A percentile compares a stretch with the other conserved stretches of the same genome.
phyloP scores from a whole-genome alignment of 768 basidiomycete genomes.

The Obba rivulosa region DNA sequence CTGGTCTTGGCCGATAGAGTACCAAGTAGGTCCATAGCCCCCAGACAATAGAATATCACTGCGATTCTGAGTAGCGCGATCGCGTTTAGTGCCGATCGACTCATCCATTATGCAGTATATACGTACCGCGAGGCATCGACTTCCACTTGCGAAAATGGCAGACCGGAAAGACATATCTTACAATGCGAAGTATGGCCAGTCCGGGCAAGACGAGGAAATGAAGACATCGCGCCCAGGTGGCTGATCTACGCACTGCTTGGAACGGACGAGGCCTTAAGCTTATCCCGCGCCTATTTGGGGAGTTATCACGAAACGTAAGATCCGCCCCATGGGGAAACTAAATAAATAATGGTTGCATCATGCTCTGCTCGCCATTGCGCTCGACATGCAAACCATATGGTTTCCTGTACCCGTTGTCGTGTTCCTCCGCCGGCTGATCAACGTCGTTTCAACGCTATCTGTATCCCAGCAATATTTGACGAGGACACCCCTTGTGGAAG shows the following conservation, averaged over 20 bases:
- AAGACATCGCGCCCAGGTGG: neutral
- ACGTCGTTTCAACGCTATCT: conserved; percentile 64
- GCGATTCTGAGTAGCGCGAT: conserved; percentile 54
- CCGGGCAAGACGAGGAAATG: conserved; percentile 28
- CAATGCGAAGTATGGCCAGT: conserved; percentile 61
- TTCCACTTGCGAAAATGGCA: conserved; percentile 65
- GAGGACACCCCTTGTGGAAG: neutral
- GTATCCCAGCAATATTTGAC: conserved; percentile 56
- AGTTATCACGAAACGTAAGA: too few relatives aligned
- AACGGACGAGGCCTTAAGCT: too few relatives aligned
- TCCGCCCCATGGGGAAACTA: too few relatives aligned
- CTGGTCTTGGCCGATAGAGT: conserved; percentile 40
- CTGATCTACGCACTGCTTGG: too few relatives aligned
- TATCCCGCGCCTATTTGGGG: too few relatives aligned
- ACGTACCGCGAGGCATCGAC: conserved; percentile 68
- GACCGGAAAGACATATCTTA: conserved; percentile 60
- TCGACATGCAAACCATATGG: conserved; percentile 38
- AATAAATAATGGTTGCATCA: conserved; percentile 4
- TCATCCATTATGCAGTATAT: neutral
- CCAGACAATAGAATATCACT: conserved; percentile 84
- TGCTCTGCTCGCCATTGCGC: conserved; percentile 12
- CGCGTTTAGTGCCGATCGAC: neutral
- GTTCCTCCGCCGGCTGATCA: conserved; percentile 60
- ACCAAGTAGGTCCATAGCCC: conserved; percentile 74
- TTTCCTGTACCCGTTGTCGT: conserved; percentile 56